These are phyloP conservation scores for Phialophora verrucosa DNA, from an alignment of 2,329 filamentous ascomycete genomes.

Conservation along the genomic window DNA sequence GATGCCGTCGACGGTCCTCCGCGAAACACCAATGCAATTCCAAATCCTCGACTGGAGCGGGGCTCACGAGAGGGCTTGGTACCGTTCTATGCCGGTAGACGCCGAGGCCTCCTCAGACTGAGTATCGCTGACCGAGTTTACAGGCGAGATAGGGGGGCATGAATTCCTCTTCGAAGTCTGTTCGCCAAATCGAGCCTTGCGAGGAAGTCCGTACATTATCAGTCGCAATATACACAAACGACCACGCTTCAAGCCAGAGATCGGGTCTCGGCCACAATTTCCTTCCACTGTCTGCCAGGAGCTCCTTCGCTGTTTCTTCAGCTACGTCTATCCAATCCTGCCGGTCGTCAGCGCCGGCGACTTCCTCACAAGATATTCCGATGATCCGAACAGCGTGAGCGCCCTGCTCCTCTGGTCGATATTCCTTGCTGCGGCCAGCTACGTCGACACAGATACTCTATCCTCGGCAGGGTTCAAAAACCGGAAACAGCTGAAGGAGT, in stretches of 20 bases:
- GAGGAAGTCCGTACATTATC: conserved; percentile 28
- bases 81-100: conserved; percentile 29
- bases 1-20: conserved; percentile 3
- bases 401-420: conserved; percentile 48
- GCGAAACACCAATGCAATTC: background rate
- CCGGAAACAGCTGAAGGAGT: conserved; percentile 46
- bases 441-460: conserved; percentile 38
- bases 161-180: conserved; percentile 31
- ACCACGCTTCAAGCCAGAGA: conserved; percentile 15
- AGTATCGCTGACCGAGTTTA: background rate
- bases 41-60: conserved; percentile 2
- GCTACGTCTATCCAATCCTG: conserved; percentile 27
- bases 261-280: conserved; percentile 8
- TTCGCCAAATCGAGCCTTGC: conserved; percentile 26
- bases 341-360: conserved; percentile 26
- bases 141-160: conserved; percentile 29
- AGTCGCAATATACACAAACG: conserved; percentile 19
- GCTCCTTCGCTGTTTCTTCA: conserved; percentile 27
- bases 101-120: background rate
- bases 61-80: conserved; percentile 7
- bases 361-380: conserved; percentile 21
- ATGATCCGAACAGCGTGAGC: conserved; percentile 20
- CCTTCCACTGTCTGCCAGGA: conserved; percentile 9
- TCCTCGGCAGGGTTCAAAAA: conserved; percentile 44
- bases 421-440: conserved; percentile 48